Percentiles rank a stretch among this genome's conserved stretches.
phyloP scores from a whole-genome alignment of 495 filamentous ascomycete species.

The Tetracladium setigerum region DNA sequence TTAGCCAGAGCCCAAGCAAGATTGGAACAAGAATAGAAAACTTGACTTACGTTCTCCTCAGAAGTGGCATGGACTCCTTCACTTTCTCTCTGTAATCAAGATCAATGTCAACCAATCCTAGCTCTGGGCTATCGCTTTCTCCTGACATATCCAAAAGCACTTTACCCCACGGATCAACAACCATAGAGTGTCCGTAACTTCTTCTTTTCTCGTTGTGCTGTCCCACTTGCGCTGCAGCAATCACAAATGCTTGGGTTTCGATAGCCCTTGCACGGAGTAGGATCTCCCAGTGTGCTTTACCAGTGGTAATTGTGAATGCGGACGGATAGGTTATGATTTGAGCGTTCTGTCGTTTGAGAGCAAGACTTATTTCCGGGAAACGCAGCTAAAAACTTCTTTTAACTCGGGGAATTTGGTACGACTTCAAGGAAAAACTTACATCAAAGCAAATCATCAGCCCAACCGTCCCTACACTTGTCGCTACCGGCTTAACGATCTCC shows the following conservation, averaged over 20 bases:
- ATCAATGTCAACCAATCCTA: constrained; percentile 42
- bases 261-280: constrained; percentile 77
- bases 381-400: constrained; percentile 35
- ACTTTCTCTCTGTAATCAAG: constrained; percentile 35
- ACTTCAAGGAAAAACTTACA: constrained; percentile 32
- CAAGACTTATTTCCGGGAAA: constrained; percentile 70
- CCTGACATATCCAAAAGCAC: constrained; percentile 58
- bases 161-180: constrained; percentile 82
- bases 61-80: constrained; percentile 55
- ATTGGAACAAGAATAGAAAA: not conserved
- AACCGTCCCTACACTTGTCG: constrained; percentile 64
- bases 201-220: constrained; percentile 68
- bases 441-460: constrained; percentile 87
- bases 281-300: constrained; percentile 75
- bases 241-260: constrained; percentile 79
- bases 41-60: constrained; percentile 33
- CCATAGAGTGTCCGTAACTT: constrained; percentile 86
- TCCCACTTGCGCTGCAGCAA: constrained; percentile 83
- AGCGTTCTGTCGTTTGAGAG: constrained; percentile 55
- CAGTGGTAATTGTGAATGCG: constrained; percentile 86
- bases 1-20: not conserved
- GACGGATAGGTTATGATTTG: constrained; percentile 82
- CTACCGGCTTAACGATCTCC: constrained; percentile 57
- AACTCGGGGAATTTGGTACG: constrained; percentile 16
- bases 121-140: constrained; percentile 35